Conservation (phyloP, 805 yeast species). For the Hanseniaspora occidentalis region DNA sequence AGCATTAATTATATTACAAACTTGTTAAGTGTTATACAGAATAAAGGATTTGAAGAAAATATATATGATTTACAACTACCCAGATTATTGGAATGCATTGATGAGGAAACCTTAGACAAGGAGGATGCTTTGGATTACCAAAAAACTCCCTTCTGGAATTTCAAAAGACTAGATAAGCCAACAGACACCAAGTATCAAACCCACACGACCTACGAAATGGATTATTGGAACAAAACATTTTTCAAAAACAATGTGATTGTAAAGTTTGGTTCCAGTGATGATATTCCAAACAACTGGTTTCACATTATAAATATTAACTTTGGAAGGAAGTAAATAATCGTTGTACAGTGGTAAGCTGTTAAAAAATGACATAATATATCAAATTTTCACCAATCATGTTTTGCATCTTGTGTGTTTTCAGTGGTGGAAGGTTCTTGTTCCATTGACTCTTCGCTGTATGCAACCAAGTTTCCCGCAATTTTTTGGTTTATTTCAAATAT, state of each 20-base stretch:
- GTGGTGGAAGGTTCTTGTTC: constrained; percentile 10
- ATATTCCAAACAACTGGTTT: constrained; percentile 16
- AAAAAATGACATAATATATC: neutral
- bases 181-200: constrained; percentile 31
- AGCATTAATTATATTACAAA: constrained; percentile 31
- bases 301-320: constrained; percentile 16
- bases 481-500: neutral
- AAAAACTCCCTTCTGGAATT: constrained; percentile 28
- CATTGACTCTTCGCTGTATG: neutral
- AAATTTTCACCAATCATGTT: constrained; percentile 15
- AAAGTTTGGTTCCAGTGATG: constrained; percentile 17
- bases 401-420: constrained; percentile 12
- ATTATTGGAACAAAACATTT: constrained; percentile 37
- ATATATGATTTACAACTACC: constrained; percentile 34
- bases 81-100: constrained; percentile 22
- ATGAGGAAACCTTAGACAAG: constrained; percentile 19
- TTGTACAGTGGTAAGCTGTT: neutral
- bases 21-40: constrained; percentile 28
- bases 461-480: constrained; percentile 21
- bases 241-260: constrained; percentile 35
- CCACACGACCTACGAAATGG: constrained; percentile 41
- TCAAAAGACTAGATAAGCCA: constrained; percentile 27
- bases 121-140: constrained; percentile 11
- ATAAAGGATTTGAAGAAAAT: constrained; percentile 25
- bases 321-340: constrained; percentile 7